Evolutionary conservation across 2,329 filamentous ascomycete species (phyloP), one percentile per base, ranked within the genome.

Genomic region (Alternaria ventricosa): DNA sequence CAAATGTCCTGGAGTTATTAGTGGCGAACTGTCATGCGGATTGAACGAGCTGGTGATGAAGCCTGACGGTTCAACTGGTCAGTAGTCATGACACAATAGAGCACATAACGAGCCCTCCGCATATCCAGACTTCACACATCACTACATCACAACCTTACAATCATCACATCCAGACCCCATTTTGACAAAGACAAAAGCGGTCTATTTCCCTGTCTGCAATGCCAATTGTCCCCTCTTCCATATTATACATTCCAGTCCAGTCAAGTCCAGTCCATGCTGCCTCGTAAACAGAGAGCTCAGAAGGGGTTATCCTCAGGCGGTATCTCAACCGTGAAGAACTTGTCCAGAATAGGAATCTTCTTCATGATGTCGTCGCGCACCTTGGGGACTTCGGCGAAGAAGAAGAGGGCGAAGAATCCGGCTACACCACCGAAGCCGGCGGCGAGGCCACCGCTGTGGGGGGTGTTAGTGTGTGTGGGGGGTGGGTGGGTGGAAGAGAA

Each of bases 241-340:
- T 53, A 53, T 50, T 66, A 50, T 65, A 65, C 71, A 30, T 1
- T 12, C 28, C 28, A n/a, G n/a, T n/a, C n/a, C n/a, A 22, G 20
- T 22, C 20, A 2, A 27, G 27, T 27, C 27, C 9, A 61, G 57
- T 56, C 22, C 49, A 46, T 23, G 12, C 28, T 7, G 63, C 64
- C 43, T n/a, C n/a, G n/a, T n/a, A n/a, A n/a, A n/a, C n/a, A n/a
- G 6, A 50, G 22, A 61, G 55, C 70, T 54, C 75, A 86, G 76
- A 86, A 86, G n/a, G 84, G 84, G 80, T 90, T 90, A 81, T 90
- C 88, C 83, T 89, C 87, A 20, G 88, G 86, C 65, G 88, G 80
- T 69, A 90, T 82, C 78, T 87, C 84, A 66, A 84, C 81, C 73
- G 85, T 80, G 77, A 85, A 89, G 80, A 87, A 88, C 59, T 79